Evolutionary conservation across 331 rosid species (phyloP).

Genomic region (Pyrus hybrid): DNA sequence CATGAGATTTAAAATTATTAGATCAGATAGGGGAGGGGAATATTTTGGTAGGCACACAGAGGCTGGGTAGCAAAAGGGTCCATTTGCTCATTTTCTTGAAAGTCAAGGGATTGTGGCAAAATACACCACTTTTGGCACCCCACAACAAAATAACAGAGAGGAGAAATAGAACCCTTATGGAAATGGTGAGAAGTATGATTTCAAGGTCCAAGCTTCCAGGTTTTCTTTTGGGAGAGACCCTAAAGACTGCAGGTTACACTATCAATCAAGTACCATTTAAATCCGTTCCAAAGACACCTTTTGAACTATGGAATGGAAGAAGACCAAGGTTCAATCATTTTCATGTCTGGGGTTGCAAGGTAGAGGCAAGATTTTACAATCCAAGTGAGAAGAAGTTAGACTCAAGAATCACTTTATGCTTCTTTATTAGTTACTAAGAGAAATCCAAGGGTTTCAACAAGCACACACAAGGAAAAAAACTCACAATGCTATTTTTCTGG

Average conservation of each 20-base stretch:
- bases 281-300: not conserved
- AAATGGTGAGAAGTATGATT: too few species aligned
- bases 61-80: not conserved
- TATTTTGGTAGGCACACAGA: too few species aligned
- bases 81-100: not conserved
- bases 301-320: not conserved
- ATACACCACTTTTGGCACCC: not conserved
- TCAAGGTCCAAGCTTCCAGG: not conserved
- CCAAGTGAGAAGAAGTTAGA: not conserved
- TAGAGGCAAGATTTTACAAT: not conserved
- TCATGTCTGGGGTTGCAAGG: not conserved
- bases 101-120: not conserved
- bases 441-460: not conserved
- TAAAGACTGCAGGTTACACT: not conserved
- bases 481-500: not conserved
- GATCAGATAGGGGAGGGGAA: too few species aligned
- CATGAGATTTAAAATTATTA: too few species aligned
- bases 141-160: fast-evolving
- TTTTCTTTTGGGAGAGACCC: not conserved
- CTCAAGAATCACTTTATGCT: too few species aligned
- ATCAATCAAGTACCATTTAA: too few species aligned
- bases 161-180: too few species aligned
- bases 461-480: not conserved
- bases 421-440: not conserved
- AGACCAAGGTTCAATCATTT: not conserved